Evolutionary conservation across 2,329 filamentous ascomycete genomes (phyloP).

Genomic region (Botrytis fabae): DNA sequence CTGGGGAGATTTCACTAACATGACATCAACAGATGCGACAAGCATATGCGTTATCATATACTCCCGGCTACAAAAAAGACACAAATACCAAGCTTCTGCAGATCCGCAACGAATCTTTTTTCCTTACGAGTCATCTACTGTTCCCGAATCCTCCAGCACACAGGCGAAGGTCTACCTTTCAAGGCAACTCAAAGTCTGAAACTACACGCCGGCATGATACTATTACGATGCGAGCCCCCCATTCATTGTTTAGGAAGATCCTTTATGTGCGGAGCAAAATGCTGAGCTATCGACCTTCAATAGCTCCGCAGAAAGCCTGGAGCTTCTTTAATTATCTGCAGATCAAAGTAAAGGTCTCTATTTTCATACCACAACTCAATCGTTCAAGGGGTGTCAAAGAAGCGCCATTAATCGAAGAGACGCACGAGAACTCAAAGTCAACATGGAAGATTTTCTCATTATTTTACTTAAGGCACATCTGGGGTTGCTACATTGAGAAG

Average conservation of each 20-base stretch:
- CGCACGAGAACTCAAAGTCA: background rate
- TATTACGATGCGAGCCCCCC: background rate
- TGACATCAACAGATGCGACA: background rate
- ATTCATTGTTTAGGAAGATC: rapidly evolving
- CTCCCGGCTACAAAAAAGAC: background rate
- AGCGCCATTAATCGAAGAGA: background rate
- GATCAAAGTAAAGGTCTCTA: background rate
- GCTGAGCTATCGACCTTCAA: background rate
- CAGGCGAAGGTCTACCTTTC: background rate
- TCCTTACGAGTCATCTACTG: rapidly evolving
- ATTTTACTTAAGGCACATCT: too few relatives aligned
- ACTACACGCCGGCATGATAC: background rate
- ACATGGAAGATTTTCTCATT: rapidly evolving
- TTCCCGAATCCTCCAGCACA: background rate
- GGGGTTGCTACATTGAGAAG: too few relatives aligned
- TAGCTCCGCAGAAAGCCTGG: rapidly evolving
- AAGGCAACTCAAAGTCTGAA: background rate
- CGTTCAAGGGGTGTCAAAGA: background rate
- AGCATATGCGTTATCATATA: too few relatives aligned
- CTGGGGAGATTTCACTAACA: background rate
- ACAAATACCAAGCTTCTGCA: background rate
- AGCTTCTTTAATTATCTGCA: background rate
- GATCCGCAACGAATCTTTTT: background rate
- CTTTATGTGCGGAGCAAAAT: background rate
- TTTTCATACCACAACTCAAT: background rate